Evolutionary conservation across 1,139 yeast genomes (phyloP).

Genomic region (Candida glucosophila): DNA sequence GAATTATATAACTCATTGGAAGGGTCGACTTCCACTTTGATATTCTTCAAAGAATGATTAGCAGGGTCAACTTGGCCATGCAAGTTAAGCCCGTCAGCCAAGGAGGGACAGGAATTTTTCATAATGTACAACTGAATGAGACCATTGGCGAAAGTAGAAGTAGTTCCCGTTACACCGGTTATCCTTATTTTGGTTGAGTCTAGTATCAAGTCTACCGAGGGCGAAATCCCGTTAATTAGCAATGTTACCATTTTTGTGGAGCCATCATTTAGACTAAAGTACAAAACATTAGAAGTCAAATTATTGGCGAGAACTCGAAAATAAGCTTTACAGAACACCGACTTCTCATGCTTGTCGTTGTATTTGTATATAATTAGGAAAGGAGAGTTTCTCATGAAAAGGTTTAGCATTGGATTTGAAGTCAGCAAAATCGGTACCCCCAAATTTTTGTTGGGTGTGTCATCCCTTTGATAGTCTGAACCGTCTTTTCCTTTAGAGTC

Average conservation of each 20-base stretch:
- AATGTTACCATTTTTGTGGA: conserved; percentile 12
- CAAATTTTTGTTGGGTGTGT: no score
- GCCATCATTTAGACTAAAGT: conserved; percentile 12
- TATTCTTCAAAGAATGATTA: conserved; percentile 6
- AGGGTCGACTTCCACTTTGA: conserved; percentile 7
- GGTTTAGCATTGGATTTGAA: conserved; percentile 19
- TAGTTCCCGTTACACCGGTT: conserved; percentile 27
- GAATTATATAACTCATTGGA: conserved; percentile 9
- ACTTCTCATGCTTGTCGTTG: conserved; percentile 7
- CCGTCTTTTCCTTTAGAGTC: no score
- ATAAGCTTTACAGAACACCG: conserved; percentile 23
- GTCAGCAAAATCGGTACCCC: conserved; percentile 18
- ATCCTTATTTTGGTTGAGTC: conserved; percentile 23
- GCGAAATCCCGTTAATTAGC: conserved; percentile 26
- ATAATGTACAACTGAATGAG: conserved; percentile 20
- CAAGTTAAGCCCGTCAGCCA: conserved; percentile 15
- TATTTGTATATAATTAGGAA: conserved; percentile 18
- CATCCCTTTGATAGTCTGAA: no score
- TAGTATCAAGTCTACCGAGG: conserved; percentile 25
- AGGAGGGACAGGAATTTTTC: conserved; percentile 12
- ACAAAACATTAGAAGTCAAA: conserved; percentile 26
- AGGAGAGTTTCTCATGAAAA: conserved; percentile 26
- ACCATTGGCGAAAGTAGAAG: conserved; percentile 32
- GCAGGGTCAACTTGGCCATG: conserved; percentile 4
- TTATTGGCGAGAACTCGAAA: conserved; percentile 24